Percentiles rank a stretch among this genome's conserved stretches.
phyloP scores from a whole-genome alignment of 176 grass and related monocot species.

The Avena atlantica region DNA sequence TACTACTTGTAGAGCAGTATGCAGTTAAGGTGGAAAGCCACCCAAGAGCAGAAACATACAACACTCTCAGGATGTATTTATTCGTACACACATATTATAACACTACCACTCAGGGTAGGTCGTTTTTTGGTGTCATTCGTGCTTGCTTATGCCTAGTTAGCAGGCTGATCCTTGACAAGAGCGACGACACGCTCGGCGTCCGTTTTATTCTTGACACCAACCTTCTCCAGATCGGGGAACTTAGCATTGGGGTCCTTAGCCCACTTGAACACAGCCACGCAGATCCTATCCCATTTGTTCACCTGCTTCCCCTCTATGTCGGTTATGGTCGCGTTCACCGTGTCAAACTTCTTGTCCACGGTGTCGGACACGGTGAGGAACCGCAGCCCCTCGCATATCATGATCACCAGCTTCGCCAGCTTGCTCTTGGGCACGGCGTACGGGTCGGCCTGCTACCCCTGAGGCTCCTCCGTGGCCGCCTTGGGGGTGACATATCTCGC shows the following conservation, averaged over 20 bases:
- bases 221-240: neutral
- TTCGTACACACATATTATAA: no score
- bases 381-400: conserved; percentile 16
- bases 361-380: neutral
- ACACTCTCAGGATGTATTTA: no score
- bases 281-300: conserved; percentile 34
- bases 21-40: no score
- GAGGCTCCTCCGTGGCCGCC: no score
- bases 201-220: neutral
- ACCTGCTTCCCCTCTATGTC: conserved; percentile 10
- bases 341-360: neutral
- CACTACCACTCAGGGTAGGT: no score
- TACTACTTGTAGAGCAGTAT: no score
- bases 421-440: neutral
- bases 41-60: no score
- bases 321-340: neutral
- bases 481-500: neutral
- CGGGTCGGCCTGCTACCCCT: neutral
- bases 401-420: conserved; percentile 10
- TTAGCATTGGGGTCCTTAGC: neutral
- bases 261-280: neutral
- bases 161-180: neutral
- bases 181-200: neutral
- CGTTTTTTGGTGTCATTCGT: no score
- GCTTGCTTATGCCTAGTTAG: neutral